These are phyloP conservation scores for Neopestalotiopsis sp. DNA, from an alignment of 2,329 filamentous ascomycete species.

Conservation along the genomic window DNA sequence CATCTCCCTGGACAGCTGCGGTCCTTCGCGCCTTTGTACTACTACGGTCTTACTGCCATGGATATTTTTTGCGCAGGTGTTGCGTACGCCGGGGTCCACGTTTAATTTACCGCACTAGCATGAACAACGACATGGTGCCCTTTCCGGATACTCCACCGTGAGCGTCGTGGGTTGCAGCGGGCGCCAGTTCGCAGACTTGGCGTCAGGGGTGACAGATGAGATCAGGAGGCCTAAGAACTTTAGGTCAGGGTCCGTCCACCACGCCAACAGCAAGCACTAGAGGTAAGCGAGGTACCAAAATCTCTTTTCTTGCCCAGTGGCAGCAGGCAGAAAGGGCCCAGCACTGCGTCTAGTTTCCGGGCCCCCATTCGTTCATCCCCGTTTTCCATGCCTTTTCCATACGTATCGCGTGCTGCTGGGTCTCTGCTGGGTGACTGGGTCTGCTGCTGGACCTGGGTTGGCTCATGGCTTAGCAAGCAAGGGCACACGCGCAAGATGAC, in stretches of 20 bases:
- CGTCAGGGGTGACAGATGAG: not conserved
- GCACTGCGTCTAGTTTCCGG: not conserved
- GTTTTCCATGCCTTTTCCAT: not conserved
- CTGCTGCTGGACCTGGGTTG: not conserved
- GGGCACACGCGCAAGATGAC: not conserved
- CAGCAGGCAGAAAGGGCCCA: not conserved
- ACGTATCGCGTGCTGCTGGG: not conserved
- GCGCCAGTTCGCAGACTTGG: not conserved
- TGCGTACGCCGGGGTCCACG: not conserved
- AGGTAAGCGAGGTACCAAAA: not conserved
- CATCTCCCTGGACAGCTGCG: not conserved
- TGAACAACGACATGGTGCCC: slow-evolving; percentile 1
- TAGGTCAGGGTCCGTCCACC: not conserved
- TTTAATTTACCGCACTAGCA: slow-evolving; percentile 3
- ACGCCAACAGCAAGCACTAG: not conserved
- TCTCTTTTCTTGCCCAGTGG: not conserved
- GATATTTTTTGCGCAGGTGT: not conserved
- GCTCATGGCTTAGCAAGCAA: not conserved
- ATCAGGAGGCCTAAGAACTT: slow-evolving; percentile 2
- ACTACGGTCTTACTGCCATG: not conserved
- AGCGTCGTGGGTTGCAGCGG: not conserved
- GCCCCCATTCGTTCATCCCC: not conserved
- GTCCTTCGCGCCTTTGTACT: not conserved
- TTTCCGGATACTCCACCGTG: not conserved
- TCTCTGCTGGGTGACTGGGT: not conserved